Evolutionary conservation across 345 rosid species (phyloP).

Genomic region (Abelmoschus esculentus): DNA sequence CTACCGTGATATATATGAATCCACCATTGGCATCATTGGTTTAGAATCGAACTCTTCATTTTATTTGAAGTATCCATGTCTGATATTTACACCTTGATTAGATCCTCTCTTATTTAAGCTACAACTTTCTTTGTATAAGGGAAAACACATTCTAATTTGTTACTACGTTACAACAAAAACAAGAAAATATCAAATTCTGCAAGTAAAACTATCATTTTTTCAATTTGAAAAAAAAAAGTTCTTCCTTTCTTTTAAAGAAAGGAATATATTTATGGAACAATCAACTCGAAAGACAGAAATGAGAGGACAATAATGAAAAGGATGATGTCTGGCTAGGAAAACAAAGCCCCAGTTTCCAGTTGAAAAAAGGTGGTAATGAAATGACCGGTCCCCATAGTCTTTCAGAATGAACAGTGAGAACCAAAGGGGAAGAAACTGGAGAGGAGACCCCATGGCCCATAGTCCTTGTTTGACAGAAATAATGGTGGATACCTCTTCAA

Average conservation of each 20-base stretch:
- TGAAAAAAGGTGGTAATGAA: not conserved
- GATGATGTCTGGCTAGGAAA: conserved; percentile 7
- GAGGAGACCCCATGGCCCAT: not conserved
- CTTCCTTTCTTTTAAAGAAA: not conserved
- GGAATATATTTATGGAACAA: conserved; percentile 5
- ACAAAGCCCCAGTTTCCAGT: not conserved
- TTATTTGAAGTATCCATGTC: too few relatives aligned
- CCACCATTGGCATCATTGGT: too few relatives aligned
- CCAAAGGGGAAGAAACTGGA: not conserved
- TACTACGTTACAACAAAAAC: not conserved
- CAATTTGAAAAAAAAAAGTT: not conserved
- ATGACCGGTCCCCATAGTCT: conserved; percentile 3
- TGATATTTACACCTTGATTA: too few relatives aligned
- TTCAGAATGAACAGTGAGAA: not conserved
- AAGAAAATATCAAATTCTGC: not conserved
- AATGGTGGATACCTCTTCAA: not conserved
- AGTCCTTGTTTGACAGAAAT: not conserved
- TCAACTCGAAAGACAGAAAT: not conserved
- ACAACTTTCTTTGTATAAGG: not conserved
- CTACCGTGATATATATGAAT: too few relatives aligned
- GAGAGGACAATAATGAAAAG: conserved; percentile 2
- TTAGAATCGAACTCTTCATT: too few relatives aligned
- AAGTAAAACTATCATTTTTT: not conserved
- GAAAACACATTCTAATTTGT: not conserved
- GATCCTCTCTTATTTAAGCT: too few relatives aligned